Base-by-base conservation (phyloP, 2,329 filamentous ascomycete genomes). In the Fusarium denticulatum region DNA sequence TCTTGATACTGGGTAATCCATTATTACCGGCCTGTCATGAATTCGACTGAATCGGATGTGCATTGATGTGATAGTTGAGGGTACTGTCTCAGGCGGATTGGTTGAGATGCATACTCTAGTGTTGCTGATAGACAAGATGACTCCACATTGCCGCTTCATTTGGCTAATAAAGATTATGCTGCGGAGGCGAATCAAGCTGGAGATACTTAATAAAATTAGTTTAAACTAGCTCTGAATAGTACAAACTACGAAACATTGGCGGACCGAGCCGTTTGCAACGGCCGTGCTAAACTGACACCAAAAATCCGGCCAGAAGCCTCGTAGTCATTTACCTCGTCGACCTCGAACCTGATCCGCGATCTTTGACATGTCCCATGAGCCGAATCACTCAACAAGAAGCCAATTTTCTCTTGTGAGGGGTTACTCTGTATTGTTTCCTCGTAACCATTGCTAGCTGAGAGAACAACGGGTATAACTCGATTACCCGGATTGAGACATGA, bases 301-400 rank as follows among this genome's bases (percentile, higher is more conserved):
- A 20, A n/a, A 45, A 13, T 45, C 8, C 5, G 4, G 18, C 43
- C 12, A 11, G 16, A 45, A 26, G 24, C 18, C 7, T 26, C 16
- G 1, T 7, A 20, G 14, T 45, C 12, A 1, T 14, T 6, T 3
- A 6, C 24, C 43, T 46, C 43, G 10, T 26, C 9, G 24, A 12
- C 7, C 16, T 45, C 18, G 24, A 26, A 20, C 24, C 12, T 26
- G 18, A 20, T 5, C 7, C 24, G 8, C 8, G 18, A 10, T 20
- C 5, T 45, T 26, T 14, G 2, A 8, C 12, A 1, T 5, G 3
- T 13, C 7, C 16, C 7, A 45, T 20, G 3, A 26, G 12, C 7
- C 16, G 18, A 26, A 7, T 20, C 18, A 3, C 16, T 26, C 5
- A 20, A 16, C 3, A 20, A 46, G 24, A 16, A 16, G n/a, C n/a